Evolutionary conservation across 2,329 filamentous ascomycete species (phyloP).

Genomic region (Acephala macrosclerotiorum): DNA sequence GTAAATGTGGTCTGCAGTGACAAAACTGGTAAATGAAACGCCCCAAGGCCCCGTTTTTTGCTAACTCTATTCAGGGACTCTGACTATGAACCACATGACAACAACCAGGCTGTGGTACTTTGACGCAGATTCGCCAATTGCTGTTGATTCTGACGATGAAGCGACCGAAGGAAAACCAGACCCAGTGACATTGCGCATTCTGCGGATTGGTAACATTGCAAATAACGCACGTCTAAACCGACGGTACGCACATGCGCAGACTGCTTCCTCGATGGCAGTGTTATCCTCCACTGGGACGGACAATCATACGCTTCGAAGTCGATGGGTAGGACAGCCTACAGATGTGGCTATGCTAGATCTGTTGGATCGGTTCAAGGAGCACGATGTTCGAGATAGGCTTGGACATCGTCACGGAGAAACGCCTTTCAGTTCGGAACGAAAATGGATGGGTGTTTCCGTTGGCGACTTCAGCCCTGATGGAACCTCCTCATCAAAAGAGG

Average conservation of each 20-base stretch:
- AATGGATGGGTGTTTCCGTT: constrained; percentile 98
- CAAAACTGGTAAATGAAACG: constrained; percentile 74
- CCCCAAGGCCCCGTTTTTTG: constrained; percentile 7
- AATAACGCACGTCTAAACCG: constrained; percentile 89
- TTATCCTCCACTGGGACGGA: constrained; percentile 80
- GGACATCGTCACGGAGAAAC: constrained; percentile 85
- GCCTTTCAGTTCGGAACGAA: constrained; percentile 95
- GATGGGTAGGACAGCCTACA: constrained; percentile 96
- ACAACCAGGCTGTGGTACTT: constrained; percentile 97
- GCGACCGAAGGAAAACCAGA: constrained; percentile 66
- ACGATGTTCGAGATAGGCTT: constrained; percentile 87
- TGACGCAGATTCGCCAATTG: constrained; percentile 61
- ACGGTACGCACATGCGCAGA: constrained; percentile 72
- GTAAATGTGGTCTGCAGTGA: constrained; percentile 99
- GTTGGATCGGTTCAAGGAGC: constrained; percentile 87
- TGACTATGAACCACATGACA: constrained; percentile 99
- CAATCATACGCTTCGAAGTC: constrained; percentile 73
- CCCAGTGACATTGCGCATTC: constrained; percentile 77
- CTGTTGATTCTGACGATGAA: constrained; percentile 61
- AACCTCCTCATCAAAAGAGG: constrained; percentile 61
- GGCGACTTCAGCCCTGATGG: constrained; percentile 50
- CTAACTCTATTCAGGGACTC: constrained; percentile 65
- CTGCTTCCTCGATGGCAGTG: constrained; percentile 76
- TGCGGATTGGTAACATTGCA: constrained; percentile 94
- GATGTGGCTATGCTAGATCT: constrained; percentile 97